phyloP scores from a whole-genome alignment of 148 eudicot genomes.

The Gaultheria prostrata region DNA sequence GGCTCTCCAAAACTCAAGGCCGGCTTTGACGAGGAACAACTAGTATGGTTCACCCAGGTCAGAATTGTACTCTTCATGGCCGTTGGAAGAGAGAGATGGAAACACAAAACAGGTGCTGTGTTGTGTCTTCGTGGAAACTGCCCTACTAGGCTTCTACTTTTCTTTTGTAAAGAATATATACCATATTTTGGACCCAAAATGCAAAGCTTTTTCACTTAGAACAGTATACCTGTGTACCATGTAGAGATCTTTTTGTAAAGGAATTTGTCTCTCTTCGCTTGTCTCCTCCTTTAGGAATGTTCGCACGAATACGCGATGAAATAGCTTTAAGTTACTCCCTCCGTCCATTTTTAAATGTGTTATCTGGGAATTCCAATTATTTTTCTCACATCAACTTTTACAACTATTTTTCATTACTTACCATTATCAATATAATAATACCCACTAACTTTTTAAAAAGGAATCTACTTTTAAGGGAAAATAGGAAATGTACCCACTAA shows the following conservation, averaged over 20 bases:
- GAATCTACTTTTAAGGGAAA: too few species aligned
- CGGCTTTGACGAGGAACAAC: background rate
- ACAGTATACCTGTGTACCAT: background rate
- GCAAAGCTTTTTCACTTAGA: background rate
- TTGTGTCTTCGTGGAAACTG: background rate
- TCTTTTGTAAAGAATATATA: background rate
- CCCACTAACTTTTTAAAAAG: too few species aligned
- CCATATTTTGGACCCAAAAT: background rate
- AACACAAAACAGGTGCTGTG: background rate
- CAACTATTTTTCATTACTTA: too few species aligned
- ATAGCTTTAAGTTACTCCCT: background rate
- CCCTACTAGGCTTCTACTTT: background rate
- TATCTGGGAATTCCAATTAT: background rate
- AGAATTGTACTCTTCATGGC: background rate
- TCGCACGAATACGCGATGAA: background rate
- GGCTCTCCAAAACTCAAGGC: background rate
- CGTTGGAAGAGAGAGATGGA: background rate
- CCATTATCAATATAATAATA: too few species aligned
- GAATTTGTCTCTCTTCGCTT: background rate
- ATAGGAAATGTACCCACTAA: too few species aligned
- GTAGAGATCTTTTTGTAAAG: background rate
- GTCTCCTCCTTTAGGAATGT: background rate
- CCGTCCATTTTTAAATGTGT: background rate
- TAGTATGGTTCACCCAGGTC: too few species aligned
- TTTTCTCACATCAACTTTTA: too few species aligned